Percentiles rank a stretch among this genome's conserved stretches.
Conservation (phyloP, 2,329 filamentous ascomycete species). For the Xylariales sp. region DNA sequence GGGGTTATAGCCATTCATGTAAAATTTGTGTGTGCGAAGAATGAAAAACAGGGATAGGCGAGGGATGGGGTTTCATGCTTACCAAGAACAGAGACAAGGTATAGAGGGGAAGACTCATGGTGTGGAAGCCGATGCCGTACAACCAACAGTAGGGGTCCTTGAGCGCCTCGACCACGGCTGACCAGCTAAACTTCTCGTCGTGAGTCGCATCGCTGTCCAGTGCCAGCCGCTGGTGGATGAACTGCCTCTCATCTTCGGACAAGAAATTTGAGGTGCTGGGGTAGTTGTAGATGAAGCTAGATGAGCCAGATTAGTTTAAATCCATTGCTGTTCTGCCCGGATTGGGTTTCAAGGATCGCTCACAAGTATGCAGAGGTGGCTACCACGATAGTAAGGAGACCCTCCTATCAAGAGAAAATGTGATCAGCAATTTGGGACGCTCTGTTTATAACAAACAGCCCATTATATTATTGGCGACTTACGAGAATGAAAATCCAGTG, state of each 20-base stretch:
- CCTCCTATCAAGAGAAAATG: constrained; percentile 34
- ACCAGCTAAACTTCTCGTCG: constrained; percentile 66
- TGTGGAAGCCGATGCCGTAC: constrained; percentile 68
- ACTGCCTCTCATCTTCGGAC: constrained; percentile 46
- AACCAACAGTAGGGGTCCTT: constrained; percentile 69
- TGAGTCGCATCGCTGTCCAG: constrained; percentile 66
- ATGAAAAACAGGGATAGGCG: too few species aligned
- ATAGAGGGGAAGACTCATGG: constrained; percentile 61
- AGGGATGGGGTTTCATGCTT: too few species aligned
- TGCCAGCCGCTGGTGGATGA: constrained; percentile 59
- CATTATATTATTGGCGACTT: too few species aligned
- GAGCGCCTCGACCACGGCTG: constrained; percentile 57
- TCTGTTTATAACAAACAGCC: too few species aligned
- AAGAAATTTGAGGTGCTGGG: constrained; percentile 56
- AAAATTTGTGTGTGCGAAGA: too few species aligned
- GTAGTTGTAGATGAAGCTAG: constrained; percentile 61
- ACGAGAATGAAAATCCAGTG: constrained; percentile 59
- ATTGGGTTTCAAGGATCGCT: neutral
- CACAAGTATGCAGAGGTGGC: constrained; percentile 42
- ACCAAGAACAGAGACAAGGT: constrained; percentile 52
- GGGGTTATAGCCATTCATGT: too few species aligned
- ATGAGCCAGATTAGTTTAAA: too few species aligned
- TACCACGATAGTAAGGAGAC: constrained; percentile 49
- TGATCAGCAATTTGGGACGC: too few species aligned
- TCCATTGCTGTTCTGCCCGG: neutral